Evolutionary conservation across 495 filamentous ascomycete species (phyloP).

Genomic region (Aspergillus carlsbadensis): DNA sequence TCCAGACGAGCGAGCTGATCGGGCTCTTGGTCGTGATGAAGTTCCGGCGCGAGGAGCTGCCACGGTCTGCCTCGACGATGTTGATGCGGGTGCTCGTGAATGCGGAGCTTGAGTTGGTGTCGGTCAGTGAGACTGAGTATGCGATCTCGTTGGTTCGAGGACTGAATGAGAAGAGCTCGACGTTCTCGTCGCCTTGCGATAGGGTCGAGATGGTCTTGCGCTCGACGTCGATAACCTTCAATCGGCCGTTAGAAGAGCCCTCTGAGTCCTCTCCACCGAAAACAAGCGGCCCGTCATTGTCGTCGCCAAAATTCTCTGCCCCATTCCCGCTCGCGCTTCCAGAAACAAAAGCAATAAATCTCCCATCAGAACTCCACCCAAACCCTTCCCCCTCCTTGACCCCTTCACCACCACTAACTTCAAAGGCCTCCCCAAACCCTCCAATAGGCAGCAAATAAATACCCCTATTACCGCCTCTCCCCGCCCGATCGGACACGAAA

Average conservation of each 20-base stretch:
- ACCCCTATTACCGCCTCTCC: constrained; percentile 13
- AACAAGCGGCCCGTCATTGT: background rate
- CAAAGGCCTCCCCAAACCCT: constrained; percentile 17
- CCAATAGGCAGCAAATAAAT: constrained; percentile 20
- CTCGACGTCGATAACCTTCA: background rate
- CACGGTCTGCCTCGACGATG: background rate
- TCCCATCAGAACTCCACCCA: constrained; percentile 18
- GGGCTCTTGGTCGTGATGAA: background rate
- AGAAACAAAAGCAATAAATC: constrained; percentile 18
- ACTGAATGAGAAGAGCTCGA: constrained; percentile 4
- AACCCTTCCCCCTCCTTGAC: constrained; percentile 14
- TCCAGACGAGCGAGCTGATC: background rate
- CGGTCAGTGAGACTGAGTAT: background rate
- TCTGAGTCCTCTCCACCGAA: background rate
- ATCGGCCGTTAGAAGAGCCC: background rate
- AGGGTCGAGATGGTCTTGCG: background rate
- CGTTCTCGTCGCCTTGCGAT: background rate
- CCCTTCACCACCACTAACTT: constrained; percentile 9
- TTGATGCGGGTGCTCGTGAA: background rate
- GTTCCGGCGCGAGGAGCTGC: background rate
- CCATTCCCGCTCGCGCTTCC: constrained; percentile 13
- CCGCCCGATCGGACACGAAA: constrained; percentile 24
- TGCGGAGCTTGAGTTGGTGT: no score
- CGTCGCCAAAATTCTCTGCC: background rate
- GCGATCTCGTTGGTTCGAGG: background rate